Conservation (phyloP, 441 rosid genomes). For the Gossypium davidsonii region DNA sequence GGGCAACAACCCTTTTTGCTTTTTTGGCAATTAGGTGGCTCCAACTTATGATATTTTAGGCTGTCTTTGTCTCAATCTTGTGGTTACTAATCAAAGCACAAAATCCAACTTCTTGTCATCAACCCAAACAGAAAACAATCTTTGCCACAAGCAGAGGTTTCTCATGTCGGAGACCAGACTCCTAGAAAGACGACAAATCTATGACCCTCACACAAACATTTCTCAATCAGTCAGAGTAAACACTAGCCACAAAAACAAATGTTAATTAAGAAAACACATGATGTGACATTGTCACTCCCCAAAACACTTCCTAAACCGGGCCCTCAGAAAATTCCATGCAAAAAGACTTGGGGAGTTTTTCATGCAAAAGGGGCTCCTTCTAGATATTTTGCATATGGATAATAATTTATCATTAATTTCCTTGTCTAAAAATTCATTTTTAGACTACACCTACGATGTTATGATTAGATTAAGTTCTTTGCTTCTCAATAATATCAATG, state of each 20-base stretch:
- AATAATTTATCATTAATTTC: not conserved
- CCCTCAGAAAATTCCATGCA: not conserved
- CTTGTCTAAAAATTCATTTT: not conserved
- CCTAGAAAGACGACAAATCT: not conserved
- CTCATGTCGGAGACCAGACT: conserved; percentile 5
- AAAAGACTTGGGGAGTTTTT: not conserved
- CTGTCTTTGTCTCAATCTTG: conserved; percentile 4
- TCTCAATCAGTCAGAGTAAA: not conserved
- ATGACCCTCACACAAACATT: not conserved
- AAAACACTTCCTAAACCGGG: not conserved
- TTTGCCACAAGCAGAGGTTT: not conserved
- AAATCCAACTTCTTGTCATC: conserved; percentile 10
- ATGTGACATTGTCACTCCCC: not conserved
- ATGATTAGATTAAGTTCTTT: not conserved
- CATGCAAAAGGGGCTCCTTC: not conserved
- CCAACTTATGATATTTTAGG: not conserved
- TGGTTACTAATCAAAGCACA: conserved; percentile 4
- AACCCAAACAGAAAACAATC: not conserved
- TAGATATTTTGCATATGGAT: not conserved
- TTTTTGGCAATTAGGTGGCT: not conserved
- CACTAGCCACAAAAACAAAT: not conserved
- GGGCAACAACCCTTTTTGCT: not conserved
- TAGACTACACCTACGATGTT: not conserved
- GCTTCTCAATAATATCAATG: not conserved
- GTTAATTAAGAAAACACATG: not conserved